These are phyloP conservation scores for Neonectria ditissima DNA, from an alignment of 2,329 filamentous ascomycete genomes.

Conservation along the genomic window DNA sequence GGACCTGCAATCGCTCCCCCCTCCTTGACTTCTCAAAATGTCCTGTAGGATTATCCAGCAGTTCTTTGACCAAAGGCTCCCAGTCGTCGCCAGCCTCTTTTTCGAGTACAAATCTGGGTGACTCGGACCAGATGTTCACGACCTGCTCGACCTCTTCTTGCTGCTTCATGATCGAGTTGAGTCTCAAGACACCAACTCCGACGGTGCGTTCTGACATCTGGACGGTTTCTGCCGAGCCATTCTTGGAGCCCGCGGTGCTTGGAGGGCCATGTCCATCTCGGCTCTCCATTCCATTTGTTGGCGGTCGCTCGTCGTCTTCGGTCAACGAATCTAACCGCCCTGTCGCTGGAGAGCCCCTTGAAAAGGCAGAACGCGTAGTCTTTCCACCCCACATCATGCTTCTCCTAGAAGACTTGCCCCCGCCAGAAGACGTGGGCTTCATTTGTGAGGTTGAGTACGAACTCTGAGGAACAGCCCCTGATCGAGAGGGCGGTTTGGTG, in stretches of 20 bases:
- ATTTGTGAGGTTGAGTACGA: constrained; percentile 57
- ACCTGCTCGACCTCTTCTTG: constrained; percentile 79
- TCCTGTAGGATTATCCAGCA: constrained; percentile 80
- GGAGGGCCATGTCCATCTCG: constrained; percentile 61
- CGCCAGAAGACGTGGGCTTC: constrained; percentile 62
- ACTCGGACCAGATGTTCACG: constrained; percentile 81
- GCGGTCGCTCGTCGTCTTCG: constrained; percentile 59
- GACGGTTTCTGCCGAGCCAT: constrained; percentile 36
- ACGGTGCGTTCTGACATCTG: constrained; percentile 67
- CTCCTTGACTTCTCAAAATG: constrained; percentile 78
- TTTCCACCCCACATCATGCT: constrained; percentile 79
- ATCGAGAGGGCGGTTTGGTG: constrained; percentile 63
- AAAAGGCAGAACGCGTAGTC: constrained; percentile 65
- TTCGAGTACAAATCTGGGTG: constrained; percentile 65
- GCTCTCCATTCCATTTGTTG: constrained; percentile 53
- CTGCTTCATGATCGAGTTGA: constrained; percentile 80
- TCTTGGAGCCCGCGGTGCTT: constrained; percentile 67
- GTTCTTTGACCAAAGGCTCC: constrained; percentile 77
- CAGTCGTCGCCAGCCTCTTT: constrained; percentile 74
- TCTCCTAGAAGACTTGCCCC: constrained; percentile 68
- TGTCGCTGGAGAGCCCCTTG: constrained; percentile 58
- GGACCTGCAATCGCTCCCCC: constrained; percentile 82
- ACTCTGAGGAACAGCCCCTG: constrained; percentile 59
- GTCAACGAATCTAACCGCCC: constrained; percentile 68
- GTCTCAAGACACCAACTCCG: constrained; percentile 80